Percentiles rank a stretch among this genome's conserved stretches.
Evolutionary conservation across 202 grass and related monocot species (phyloP).

Genomic region (Hordeum pubiflorum): DNA sequence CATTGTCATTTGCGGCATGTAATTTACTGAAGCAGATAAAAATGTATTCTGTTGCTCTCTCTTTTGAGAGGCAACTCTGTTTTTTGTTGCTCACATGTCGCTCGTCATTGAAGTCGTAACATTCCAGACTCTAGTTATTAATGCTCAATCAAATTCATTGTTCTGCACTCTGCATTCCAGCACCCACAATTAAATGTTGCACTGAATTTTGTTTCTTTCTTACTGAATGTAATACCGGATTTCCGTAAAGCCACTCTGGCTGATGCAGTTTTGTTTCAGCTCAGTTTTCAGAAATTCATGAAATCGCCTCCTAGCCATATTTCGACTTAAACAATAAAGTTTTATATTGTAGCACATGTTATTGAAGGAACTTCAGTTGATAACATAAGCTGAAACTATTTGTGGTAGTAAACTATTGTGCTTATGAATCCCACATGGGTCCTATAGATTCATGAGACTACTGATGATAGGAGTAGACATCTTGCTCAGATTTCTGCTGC

Average conservation of each 20-base stretch:
- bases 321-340: not conserved
- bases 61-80: not conserved
- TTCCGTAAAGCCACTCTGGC: not conserved
- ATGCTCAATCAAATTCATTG: not conserved
- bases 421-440: conserved; percentile 9
- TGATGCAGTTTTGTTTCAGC: not conserved
- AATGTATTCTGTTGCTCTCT: not conserved
- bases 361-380: not conserved
- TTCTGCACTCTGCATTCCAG: not conserved
- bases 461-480: conserved; percentile 18
- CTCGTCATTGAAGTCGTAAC: not conserved
- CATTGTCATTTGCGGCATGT: not conserved
- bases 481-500: conserved; percentile 12
- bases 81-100: conserved; percentile 4
- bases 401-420: not conserved
- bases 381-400: conserved; percentile 11
- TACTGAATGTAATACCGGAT: conserved; percentile 21
- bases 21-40: conserved; percentile 1
- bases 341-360: not conserved
- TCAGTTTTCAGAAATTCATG: conserved; percentile 15
- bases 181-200: not conserved
- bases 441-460: not conserved
- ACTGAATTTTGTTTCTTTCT: not conserved
- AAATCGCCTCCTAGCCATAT: not conserved
- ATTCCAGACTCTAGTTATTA: not conserved